Base-by-base conservation (phyloP, 345 rosid species). In the Ceriops zippeliana region DNA sequence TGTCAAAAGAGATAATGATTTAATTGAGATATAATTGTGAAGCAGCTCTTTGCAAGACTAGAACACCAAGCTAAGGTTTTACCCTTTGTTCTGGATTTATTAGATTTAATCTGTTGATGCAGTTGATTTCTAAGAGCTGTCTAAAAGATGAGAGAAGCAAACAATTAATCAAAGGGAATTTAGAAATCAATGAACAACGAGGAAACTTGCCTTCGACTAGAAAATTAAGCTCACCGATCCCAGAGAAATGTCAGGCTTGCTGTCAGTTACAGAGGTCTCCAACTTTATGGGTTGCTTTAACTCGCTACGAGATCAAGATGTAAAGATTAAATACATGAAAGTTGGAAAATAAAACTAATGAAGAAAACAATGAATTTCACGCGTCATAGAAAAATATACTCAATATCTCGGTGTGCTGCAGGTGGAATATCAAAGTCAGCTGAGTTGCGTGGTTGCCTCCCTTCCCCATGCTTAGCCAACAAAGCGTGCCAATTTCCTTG, bases 81-180 rank as follows among this genome's bases (percentile, higher is more conserved):
- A 91, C 98, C 86, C 52, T 75, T 81, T 72, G 76, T 80, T 28
- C 62, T 66, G 37, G 79, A 60, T 52, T 81, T 83, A 58, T 34
- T 52, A 19, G 42, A 64, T 52, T 69, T 30, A 52, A 58, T 73
- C 66, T 60, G 67, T 61, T 78, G 80, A 66, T 72, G 70, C 37
- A 59, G 69, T 68, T 83, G 81, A 65, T 76, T 74, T 70, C 73
- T 82, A 26, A 26, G 21, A 27, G 35, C 27, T 53, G 74, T 62
- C 89, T 83, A 28, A 63, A 74, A 53, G 8, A 37, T 26, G 38
- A 60, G 2, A 61, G 42, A 42, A 42, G 21, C 10, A 57, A 21
- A 15, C 8, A 3, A 8, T 21, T 15, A 6, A 8, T 21, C 35
- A 24, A 35, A 60, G 22, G 21, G 9, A 15, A 38, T n/a, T 5